Evolutionary conservation across 768 basidiomycete species (phyloP).

Genomic region (Termitomyces sp.): DNA sequence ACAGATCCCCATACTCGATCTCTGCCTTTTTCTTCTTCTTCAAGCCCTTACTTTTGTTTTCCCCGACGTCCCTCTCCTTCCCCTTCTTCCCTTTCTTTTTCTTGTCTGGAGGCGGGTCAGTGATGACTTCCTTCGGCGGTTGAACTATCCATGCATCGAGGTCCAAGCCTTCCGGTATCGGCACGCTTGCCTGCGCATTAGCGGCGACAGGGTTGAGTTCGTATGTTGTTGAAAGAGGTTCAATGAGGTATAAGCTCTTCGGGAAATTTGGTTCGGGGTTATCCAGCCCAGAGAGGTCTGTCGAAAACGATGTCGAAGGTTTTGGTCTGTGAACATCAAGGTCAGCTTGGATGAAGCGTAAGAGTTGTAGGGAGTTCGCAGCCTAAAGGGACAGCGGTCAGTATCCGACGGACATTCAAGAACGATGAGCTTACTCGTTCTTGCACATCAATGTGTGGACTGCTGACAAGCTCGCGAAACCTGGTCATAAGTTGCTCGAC

Average conservation of each 20-base stretch:
- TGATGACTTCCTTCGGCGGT: constrained; percentile 41
- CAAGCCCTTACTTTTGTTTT: constrained; percentile 21
- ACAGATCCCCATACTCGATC: constrained; percentile 25
- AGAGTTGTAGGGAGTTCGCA: constrained; percentile 73
- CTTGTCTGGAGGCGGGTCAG: constrained; percentile 36
- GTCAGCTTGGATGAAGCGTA: constrained; percentile 75
- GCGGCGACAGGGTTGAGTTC: constrained; percentile 84
- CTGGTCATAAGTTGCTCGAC: constrained; percentile 61
- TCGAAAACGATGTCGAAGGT: constrained; percentile 26
- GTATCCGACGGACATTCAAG: constrained; percentile 1
- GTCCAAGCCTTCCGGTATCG: constrained; percentile 80
- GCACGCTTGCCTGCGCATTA: constrained; percentile 78
- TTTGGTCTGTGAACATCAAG: constrained; percentile 51
- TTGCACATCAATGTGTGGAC: constrained; percentile 83
- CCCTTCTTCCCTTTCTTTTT: constrained; percentile 50
- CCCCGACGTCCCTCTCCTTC: constrained; percentile 25
- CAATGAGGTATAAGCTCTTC: constrained; percentile 84
- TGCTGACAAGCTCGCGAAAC: constrained; percentile 55
- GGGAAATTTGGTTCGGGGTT: constrained; percentile 62
- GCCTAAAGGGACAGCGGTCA: constrained; percentile 44
- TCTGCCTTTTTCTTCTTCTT: constrained; percentile 27
- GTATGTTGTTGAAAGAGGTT: constrained; percentile 71
- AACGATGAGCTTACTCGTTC: constrained; percentile 59
- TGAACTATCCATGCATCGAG: constrained; percentile 84
- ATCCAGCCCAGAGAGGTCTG: constrained; percentile 33